Evolutionary conservation across 2,329 filamentous ascomycete species (phyloP), one percentile per base, ranked within the genome.

Genomic region (Acrocalymma vagum): DNA sequence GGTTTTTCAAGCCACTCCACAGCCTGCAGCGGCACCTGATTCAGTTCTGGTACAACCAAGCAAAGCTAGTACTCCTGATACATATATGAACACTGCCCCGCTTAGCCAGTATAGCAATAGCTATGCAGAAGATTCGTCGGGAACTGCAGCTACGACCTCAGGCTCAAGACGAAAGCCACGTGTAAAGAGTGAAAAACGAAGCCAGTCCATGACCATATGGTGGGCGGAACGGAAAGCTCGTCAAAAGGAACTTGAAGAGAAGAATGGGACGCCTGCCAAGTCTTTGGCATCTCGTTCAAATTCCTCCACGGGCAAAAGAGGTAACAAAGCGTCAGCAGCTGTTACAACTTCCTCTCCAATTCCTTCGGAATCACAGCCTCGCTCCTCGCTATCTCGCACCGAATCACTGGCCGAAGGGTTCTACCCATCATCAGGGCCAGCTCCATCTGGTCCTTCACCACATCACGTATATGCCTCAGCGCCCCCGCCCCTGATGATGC

Each of bases 161-260:
- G 54, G 53, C 1, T 60, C 63, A n/a, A 57, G 60, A 43, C 55
- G 60, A 17, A 70, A 69, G 42, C 65, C 63, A 18, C 62, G 64
- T 17, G 70, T 72, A 13, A 73, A 73, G 48, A 72, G 69, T 23
- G 72, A 74, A 45, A 75, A 74, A 51, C 63, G 72, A 10, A 72
- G 68, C 33, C 63, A 71, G 30, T 71, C 66, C 9, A 74, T 75
- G 72, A 73, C 71, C 2, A 65, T 69, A n/a, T 75, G 72, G 72
- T 75, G 72, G 72, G 71, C 71, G 2, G 68, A 72, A 43, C 63
- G 72, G 6, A 75, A 75, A 44, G 69, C 67, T 2, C 61, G 63
- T 7, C 60, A 65, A 38, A 58, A 62, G 15, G 65, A 69, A 35
- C 47, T 60, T 13, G 65, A 67, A 13, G 59, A 62, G 22, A 65